These are phyloP conservation scores for Phalaenopsis aphrodite DNA, from an alignment of 106 monocot species.

Conservation along the genomic window DNA sequence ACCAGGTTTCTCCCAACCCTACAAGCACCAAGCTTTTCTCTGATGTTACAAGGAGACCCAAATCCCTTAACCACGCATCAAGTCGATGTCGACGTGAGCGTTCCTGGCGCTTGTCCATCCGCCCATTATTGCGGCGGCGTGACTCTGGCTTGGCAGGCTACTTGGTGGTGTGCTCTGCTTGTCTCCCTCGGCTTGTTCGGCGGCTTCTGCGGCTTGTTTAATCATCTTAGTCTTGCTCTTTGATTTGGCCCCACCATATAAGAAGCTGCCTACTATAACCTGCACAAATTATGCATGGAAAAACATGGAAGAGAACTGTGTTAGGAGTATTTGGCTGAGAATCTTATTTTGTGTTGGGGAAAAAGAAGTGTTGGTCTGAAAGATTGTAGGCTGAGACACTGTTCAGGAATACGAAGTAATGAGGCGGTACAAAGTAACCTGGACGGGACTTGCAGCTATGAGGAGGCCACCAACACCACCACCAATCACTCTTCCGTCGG, in stretches of 20 bases:
- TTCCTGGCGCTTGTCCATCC: constrained; percentile 37
- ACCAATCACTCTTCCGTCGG: constrained; percentile 17
- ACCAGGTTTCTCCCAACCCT: neutral
- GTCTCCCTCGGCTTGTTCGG: constrained; percentile 9
- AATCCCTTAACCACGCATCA: constrained; percentile 31
- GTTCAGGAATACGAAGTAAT: constrained; percentile 21
- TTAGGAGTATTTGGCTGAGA: too few species aligned
- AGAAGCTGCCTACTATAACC: constrained; percentile 82
- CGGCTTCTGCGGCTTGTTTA: constrained; percentile 10
- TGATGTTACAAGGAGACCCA: neutral
- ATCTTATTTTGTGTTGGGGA: constrained; percentile 17
- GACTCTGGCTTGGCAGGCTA: constrained; percentile 17
- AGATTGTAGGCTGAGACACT: too few species aligned
- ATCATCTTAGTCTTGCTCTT: constrained; percentile 30
- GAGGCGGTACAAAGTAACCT: constrained; percentile 24
- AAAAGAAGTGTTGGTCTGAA: constrained; percentile 20
- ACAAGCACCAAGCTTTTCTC: neutral
- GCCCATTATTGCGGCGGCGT: constrained; percentile 11
- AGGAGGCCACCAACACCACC: constrained; percentile 15
- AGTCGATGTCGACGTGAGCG: constrained; percentile 48
- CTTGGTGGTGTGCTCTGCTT: constrained; percentile 8
- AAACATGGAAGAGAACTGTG: neutral
- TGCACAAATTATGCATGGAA: constrained; percentile 14
- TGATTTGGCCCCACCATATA: constrained; percentile 43
- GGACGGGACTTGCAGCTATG: constrained; percentile 12